Percentiles rank a stretch among this genome's conserved stretches.
Evolutionary conservation across 2,329 filamentous ascomycete species (phyloP).

Genomic region (Pseudocercospora macadamiae): DNA sequence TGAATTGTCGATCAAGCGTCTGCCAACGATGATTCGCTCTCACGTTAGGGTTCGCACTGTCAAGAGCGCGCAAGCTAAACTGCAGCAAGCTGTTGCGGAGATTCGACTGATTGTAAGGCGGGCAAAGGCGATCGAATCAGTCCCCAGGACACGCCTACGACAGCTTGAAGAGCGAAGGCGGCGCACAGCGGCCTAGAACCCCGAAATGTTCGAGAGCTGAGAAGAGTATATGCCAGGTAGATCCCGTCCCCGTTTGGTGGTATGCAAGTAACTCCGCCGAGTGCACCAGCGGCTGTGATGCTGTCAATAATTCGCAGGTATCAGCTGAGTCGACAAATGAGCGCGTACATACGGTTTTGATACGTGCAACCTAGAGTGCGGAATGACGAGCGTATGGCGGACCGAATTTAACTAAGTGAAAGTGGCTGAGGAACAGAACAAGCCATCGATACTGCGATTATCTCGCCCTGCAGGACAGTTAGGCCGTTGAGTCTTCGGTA

Average conservation of each 20-base stretch:
- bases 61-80: conserved; percentile 23
- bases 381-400: conserved; percentile 15
- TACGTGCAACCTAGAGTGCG: conserved; percentile 9
- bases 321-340: conserved; percentile 21
- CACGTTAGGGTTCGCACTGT: conserved; percentile 13
- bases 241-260: conserved; percentile 18
- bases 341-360: conserved; percentile 8
- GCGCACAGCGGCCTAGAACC: conserved; percentile 18
- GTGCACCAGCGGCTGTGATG: conserved; percentile 15
- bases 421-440: conserved; percentile 20
- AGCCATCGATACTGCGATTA: conserved; percentile 17
- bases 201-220: conserved; percentile 21
- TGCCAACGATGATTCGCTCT: conserved; percentile 25
- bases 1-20: conserved; percentile 22
- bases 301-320: conserved; percentile 14
- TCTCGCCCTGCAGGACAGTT: conserved; percentile 19
- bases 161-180: conserved; percentile 11
- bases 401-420: conserved; percentile 3
- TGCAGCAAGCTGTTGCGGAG: conserved; percentile 27
- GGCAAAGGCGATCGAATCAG: conserved; percentile 25
- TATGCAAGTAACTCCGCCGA: conserved; percentile 14
- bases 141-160: conserved; percentile 16
- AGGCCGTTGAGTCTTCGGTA: conserved; percentile 5
- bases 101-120: conserved; percentile 28
- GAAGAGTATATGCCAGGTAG: conserved; percentile 21